Evolutionary conservation across 2,329 filamentous ascomycete genomes (phyloP), one percentile per base, ranked within the genome.

Genomic region (Colletotrichum horii): DNA sequence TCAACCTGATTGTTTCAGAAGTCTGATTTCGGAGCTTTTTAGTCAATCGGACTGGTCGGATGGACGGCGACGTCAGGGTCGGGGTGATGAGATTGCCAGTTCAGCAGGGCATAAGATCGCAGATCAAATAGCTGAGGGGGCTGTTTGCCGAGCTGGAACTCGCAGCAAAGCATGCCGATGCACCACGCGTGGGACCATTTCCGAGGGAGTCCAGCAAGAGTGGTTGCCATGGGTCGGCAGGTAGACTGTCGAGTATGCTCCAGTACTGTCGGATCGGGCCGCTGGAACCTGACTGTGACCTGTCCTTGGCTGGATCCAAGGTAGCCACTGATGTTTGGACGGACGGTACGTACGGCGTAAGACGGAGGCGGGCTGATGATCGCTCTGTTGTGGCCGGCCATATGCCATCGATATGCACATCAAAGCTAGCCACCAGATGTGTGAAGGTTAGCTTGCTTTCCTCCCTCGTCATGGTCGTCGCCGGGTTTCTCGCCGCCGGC

Each of bases 1-100:
- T 58, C 65, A 55, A 73, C 65, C 62, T 70, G 22, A 56, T 81
- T 81, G 80, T 82, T 80, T 82, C 81, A 84, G 79, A 80, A 78
- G 70, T 65, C 65, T 65, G 70, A 70, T 69, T 77, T 76, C 62
- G 67, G 77, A 73, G 58, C 64, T 60, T 68, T 38, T 56, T 30
- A 34, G 22, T 65, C 48, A 61, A 65, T 55, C 43, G 70, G 70
- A 73, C 70, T 73, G 64, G 74, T 58, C 70, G 58, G 56, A 8
- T 19, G 15, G 36, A 24, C 26, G 36, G 34, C 48, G 70, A 16
- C 62, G 56, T 73, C 64, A 58, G 55, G 61, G 70, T 48, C 16
- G 22, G 38, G 58, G 43, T 22, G 16, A 34, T 30, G 58, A 32
- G 28, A 56, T 64, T 68, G 36, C 26, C 24, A 56, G 11, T 43